phyloP scores from a whole-genome alignment of 2,329 filamentous ascomycete genomes.

The Corinectria fuckeliana region DNA sequence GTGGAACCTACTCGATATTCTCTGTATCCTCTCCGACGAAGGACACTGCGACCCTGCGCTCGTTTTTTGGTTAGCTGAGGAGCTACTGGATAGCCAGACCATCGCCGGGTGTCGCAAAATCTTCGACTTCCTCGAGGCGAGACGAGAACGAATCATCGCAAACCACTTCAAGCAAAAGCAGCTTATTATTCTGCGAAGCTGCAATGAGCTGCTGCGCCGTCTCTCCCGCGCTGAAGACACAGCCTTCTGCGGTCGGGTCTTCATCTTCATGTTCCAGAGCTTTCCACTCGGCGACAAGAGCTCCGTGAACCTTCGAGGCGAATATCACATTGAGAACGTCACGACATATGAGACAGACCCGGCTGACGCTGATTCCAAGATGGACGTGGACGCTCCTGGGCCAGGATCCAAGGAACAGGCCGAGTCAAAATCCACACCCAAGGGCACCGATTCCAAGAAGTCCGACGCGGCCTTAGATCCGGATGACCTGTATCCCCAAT shows the following conservation, averaged over 20 bases:
- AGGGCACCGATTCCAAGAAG: constrained; percentile 53
- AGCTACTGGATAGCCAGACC: constrained; percentile 94
- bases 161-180: constrained; percentile 83
- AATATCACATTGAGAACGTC: constrained; percentile 95
- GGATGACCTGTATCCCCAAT: constrained; percentile 82
- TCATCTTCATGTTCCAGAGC: constrained; percentile 98
- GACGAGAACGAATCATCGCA: constrained; percentile 85
- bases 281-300: constrained; percentile 97
- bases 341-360: constrained; percentile 73
- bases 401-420: constrained; percentile 43
- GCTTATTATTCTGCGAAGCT: constrained; percentile 87
- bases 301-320: constrained; percentile 93
- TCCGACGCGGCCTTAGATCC: constrained; percentile 65
- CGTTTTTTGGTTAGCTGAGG: constrained; percentile 90
- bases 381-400: constrained; percentile 69
- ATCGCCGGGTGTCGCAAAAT: constrained; percentile 89
- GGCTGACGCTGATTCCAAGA: constrained; percentile 47
- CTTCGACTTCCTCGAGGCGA: constrained; percentile 94
- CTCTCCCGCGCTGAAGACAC: constrained; percentile 96
- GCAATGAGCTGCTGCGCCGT: constrained; percentile 92
- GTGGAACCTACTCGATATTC: constrained; percentile 92
- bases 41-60: constrained; percentile 80
- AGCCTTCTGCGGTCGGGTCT: constrained; percentile 95
- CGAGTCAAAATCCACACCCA: constrained; percentile 42
- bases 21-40: constrained; percentile 86